Conservation (phyloP, 106 monocot species). For the Allium fistulosum region DNA sequence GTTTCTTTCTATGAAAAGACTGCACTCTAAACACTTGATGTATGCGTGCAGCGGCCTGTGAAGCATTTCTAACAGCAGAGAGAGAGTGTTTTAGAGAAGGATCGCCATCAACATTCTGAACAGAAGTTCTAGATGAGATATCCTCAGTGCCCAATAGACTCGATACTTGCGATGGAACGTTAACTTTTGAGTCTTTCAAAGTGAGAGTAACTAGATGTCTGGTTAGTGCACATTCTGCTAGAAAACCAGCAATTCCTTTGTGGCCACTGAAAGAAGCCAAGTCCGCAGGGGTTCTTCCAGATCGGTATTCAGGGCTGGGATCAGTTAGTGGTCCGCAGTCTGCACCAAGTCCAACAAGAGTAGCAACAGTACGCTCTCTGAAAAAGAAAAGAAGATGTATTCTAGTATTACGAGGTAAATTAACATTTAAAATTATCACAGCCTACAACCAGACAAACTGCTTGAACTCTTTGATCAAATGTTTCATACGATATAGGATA, state of each 20-base stretch:
- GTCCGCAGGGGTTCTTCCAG: conserved; percentile 95
- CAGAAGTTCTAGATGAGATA: conserved; percentile 15
- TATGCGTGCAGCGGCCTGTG: conserved; percentile 82
- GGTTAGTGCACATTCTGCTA: conserved; percentile 78
- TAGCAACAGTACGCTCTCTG: conserved; percentile 67
- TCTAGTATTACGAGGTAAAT: too few species aligned
- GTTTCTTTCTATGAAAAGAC: conserved; percentile 86
- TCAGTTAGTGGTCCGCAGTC: conserved; percentile 72
- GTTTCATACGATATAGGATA: too few species aligned
- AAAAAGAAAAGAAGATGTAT: conserved; percentile 9
- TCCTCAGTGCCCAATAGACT: conserved; percentile 26
- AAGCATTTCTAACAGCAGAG: conserved; percentile 72
- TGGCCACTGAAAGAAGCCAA: conserved; percentile 88
- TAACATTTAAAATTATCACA: too few species aligned
- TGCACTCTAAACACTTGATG: conserved; percentile 84
- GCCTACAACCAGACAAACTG: too few species aligned
- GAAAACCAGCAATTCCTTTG: conserved; percentile 95
- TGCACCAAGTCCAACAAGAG: conserved; percentile 59
- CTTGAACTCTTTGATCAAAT: too few species aligned
- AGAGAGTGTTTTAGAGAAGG: conserved; percentile 58
- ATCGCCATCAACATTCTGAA: conserved; percentile 22
- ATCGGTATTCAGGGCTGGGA: conserved; percentile 66
- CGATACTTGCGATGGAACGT: conserved; percentile 21
- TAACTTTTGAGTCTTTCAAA: conserved; percentile 39
- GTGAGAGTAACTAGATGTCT: conserved; percentile 65